A percentile compares a stretch with the other conserved stretches of the same genome.
phyloP scores from a whole-genome alignment of 2,329 filamentous ascomycete species.

The Scytalidium lignicola region DNA sequence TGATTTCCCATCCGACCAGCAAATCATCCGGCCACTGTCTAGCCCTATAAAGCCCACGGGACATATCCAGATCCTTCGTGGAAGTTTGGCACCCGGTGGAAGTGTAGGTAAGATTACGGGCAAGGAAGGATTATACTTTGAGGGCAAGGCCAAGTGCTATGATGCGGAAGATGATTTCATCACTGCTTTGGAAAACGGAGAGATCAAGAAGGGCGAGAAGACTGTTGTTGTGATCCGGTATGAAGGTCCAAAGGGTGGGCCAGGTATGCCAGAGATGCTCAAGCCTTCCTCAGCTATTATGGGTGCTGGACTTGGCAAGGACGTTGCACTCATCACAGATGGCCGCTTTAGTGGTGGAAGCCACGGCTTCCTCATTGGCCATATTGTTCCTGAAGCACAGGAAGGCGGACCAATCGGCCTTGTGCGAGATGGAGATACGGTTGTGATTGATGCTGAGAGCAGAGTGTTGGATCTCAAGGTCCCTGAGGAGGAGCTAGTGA shows the following conservation, averaged over 20 bases:
- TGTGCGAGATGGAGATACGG: constrained; percentile 52
- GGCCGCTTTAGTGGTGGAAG: constrained; percentile 56
- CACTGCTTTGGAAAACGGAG: constrained; percentile 57
- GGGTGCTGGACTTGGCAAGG: constrained; percentile 65
- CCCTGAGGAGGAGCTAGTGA: constrained; percentile 43
- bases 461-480: constrained; percentile 47
- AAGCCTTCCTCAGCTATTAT: constrained; percentile 69
- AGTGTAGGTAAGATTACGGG: constrained; percentile 73
- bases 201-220: constrained; percentile 71
- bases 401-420: constrained; percentile 55
- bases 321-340: constrained; percentile 68
- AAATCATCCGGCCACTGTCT: constrained; percentile 63
- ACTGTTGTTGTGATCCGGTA: constrained; percentile 73
- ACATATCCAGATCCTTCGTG: constrained; percentile 68
- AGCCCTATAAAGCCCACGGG: constrained; percentile 68
- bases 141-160: constrained; percentile 65
- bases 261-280: constrained; percentile 71
- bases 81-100: constrained; percentile 63
- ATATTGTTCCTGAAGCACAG: constrained; percentile 57
- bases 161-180: constrained; percentile 68
- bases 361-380: constrained; percentile 58
- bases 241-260: constrained; percentile 67
- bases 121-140: constrained; percentile 65
- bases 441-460: constrained; percentile 55
- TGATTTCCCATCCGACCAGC: constrained; percentile 63